phyloP scores from a whole-genome alignment of 305 asterid species.

The Plantago rigida region DNA sequence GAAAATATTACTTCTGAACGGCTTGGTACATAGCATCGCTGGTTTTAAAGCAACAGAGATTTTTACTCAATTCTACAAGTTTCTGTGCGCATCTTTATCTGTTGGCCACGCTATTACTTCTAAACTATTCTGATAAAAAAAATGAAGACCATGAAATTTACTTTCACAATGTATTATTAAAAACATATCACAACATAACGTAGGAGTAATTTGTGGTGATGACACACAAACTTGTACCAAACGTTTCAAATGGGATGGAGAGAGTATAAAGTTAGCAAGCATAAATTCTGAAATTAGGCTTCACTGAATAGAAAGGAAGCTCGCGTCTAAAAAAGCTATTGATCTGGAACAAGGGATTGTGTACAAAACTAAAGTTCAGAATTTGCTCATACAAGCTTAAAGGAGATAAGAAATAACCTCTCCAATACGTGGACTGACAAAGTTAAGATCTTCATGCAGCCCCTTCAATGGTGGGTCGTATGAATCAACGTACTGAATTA shows the following conservation, averaged over 20 bases:
- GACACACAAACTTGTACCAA: too few species aligned
- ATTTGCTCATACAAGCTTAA: conserved; percentile 11
- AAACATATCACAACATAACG: too few species aligned
- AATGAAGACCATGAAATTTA: too few species aligned
- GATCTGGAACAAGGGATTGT: conserved; percentile 5
- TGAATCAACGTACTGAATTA: conserved; percentile 85
- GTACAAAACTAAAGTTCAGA: conserved; percentile 19
- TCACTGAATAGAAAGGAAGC: background rate
- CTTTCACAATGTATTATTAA: too few species aligned
- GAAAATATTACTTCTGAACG: conserved; percentile 12
- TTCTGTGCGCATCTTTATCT: too few species aligned
- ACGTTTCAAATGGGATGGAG: too few species aligned
- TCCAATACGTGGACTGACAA: conserved; percentile 99
- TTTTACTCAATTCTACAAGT: background rate
- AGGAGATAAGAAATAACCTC: conserved; percentile 48
- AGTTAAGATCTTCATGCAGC: conserved; percentile 95
- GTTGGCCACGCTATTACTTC: too few species aligned
- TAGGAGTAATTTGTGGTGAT: too few species aligned
- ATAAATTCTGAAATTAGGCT: background rate
- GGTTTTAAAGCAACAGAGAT: conserved; percentile 7
- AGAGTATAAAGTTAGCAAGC: conserved; percentile 13
- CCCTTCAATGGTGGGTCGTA: conserved; percentile 98
- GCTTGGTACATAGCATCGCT: conserved; percentile 8
- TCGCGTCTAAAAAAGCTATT: background rate
- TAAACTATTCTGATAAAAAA: too few species aligned